Evolutionary conservation across 2,329 filamentous ascomycete genomes (phyloP).

Genomic region (Ophiostoma australiae): DNA sequence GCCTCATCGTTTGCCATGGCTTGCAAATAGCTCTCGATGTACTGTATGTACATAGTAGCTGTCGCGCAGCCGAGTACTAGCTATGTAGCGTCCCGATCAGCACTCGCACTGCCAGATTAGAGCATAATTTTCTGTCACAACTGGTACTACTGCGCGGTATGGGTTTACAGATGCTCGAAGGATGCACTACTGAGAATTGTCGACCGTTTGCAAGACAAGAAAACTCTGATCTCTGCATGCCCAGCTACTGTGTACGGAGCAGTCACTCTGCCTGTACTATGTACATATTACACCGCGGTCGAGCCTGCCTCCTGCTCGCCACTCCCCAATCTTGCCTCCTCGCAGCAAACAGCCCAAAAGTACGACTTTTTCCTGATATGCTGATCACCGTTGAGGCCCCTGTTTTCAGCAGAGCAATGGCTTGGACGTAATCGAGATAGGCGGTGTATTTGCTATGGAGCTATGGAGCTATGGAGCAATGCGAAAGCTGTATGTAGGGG

Average conservation of each 20-base stretch:
- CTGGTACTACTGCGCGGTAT: not conserved
- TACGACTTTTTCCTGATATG: conserved; percentile 4
- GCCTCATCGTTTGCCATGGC: not conserved
- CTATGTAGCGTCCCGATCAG: not conserved
- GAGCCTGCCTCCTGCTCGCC: not conserved
- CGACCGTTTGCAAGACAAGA: not conserved
- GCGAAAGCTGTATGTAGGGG: not conserved
- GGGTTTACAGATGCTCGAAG: not conserved
- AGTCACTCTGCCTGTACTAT: not conserved
- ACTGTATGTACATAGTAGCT: too few relatives aligned
- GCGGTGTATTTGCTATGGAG: conserved; percentile 11
- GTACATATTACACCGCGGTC: too few relatives aligned
- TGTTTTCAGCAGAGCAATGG: conserved; percentile 11
- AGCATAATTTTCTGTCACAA: not conserved
- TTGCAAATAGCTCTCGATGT: not conserved
- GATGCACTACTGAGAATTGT: not conserved
- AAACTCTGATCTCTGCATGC: not conserved
- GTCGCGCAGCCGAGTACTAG: not conserved
- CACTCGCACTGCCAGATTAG: not conserved
- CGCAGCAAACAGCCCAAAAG: not conserved
- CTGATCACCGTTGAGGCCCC: conserved; percentile 5
- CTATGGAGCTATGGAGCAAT: not conserved
- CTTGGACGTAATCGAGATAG: conserved; percentile 9
- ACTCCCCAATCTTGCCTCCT: not conserved
- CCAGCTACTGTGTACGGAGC: not conserved